phyloP scores from a whole-genome alignment of 169 alveolate genomes.

The Prorocentrum cordatum region DNA sequence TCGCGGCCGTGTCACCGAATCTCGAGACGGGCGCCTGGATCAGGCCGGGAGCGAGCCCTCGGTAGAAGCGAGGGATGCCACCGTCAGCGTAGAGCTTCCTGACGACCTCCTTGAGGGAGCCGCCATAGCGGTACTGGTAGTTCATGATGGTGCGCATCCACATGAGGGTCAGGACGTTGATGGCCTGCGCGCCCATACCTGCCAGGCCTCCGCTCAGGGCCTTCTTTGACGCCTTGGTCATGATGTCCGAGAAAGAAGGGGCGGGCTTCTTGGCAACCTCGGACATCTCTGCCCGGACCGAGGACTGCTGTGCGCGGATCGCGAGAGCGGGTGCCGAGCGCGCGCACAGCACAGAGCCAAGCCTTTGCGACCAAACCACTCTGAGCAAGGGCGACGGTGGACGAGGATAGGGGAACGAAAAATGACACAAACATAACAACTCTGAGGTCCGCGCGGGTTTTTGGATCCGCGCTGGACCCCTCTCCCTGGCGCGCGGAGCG shows the following conservation, averaged over 20 bases:
- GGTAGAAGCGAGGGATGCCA: constrained; percentile 80
- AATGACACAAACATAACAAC: too few relatives aligned
- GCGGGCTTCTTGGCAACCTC: too few relatives aligned
- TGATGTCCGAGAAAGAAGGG: neutral
- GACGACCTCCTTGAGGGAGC: constrained; percentile 6
- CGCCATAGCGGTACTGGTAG: constrained; percentile 78
- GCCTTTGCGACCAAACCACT: too few relatives aligned
- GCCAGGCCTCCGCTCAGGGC: constrained; percentile 78
- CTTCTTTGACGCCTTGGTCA: constrained; percentile 40
- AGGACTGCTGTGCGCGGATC: too few relatives aligned
- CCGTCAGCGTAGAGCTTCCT: constrained; percentile 72
- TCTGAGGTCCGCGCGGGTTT: too few relatives aligned
- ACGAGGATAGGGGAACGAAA: too few relatives aligned
- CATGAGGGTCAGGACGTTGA: constrained; percentile 80
- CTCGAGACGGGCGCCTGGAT: constrained; percentile 81
- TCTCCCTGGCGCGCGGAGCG: too few relatives aligned
- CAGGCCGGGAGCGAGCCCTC: constrained; percentile 81
- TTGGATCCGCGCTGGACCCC: too few relatives aligned
- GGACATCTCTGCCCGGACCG: too few relatives aligned
- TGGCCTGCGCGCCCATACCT: constrained; percentile 80
- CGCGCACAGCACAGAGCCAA: too few relatives aligned
- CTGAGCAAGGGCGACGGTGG: too few relatives aligned
- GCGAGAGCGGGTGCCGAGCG: too few relatives aligned
- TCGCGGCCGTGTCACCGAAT: constrained; percentile 83
- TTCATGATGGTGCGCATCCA: constrained; percentile 85